Evolutionary conservation across 805 yeast genomes (phyloP).

Genomic region (Naumovozyma dairenensis): DNA sequence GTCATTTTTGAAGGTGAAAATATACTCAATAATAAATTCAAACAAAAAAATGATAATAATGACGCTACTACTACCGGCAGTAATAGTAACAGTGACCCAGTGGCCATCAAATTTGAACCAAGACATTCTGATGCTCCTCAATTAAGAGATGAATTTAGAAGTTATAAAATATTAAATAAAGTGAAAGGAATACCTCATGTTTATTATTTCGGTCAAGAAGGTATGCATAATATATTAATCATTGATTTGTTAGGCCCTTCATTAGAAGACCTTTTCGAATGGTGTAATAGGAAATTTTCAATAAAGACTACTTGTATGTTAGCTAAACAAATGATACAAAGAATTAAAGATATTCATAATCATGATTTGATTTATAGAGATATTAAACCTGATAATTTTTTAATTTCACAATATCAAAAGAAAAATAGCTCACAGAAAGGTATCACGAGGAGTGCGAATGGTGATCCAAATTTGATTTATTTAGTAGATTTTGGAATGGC

Average conservation of each 20-base stretch:
- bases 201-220: slow-evolving; percentile 79
- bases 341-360: slow-evolving; percentile 65
- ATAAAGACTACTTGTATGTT: slow-evolving; percentile 64
- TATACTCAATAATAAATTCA: slow-evolving; percentile 43
- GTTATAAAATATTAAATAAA: slow-evolving; percentile 61
- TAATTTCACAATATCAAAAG: slow-evolving; percentile 35
- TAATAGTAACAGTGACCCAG: slow-evolving; percentile 35
- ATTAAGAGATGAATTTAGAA: slow-evolving; percentile 68
- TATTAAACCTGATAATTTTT: slow-evolving; percentile 75
- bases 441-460: slow-evolving; percentile 44
- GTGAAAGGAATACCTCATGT: slow-evolving; percentile 74
- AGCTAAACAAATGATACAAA: slow-evolving; percentile 67
- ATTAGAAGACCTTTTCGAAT: slow-evolving; percentile 72
- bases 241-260: slow-evolving; percentile 76
- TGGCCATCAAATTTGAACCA: slow-evolving; percentile 76
- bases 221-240: slow-evolving; percentile 66
- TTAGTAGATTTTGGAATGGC: slow-evolving; percentile 85
- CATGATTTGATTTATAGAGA: slow-evolving; percentile 72
- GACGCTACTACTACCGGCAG: slow-evolving; percentile 5
- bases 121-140: slow-evolving; percentile 79
- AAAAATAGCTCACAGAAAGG: slow-evolving; percentile 13
- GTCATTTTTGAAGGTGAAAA: slow-evolving; percentile 76
- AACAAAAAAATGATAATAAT: too few relatives aligned
- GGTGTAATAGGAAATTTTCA: slow-evolving; percentile 74
- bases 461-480: slow-evolving; percentile 58